A percentile compares a stretch with the other conserved stretches of the same genome.
phyloP scores from a whole-genome alignment of 1,284 basidiomycete genomes.

The Rhodotorula sp. region DNA sequence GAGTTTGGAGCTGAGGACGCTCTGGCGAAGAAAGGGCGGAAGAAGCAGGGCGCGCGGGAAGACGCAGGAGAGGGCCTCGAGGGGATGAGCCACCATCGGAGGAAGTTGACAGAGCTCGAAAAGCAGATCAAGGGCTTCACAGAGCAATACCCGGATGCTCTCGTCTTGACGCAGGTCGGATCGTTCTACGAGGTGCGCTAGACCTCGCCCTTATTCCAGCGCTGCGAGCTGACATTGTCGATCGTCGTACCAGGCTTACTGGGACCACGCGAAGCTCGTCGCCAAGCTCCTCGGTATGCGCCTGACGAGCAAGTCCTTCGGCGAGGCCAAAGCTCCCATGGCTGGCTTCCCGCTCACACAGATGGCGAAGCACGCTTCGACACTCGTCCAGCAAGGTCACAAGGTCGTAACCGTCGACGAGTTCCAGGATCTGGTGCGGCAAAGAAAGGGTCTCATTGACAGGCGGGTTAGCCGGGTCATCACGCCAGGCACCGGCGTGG shows the following conservation, averaged over 20 bases:
- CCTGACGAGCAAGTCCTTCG: conserved; percentile 69
- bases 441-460: background rate
- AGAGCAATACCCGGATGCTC: conserved; percentile 75
- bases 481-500: conserved; percentile 64
- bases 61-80: background rate
- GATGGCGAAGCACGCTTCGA: conserved; percentile 79
- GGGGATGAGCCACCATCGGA: background rate
- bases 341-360: conserved; percentile 82
- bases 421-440: conserved; percentile 57
- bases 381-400: conserved; percentile 72
- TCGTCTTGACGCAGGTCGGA: conserved; percentile 84
- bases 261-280: conserved; percentile 79
- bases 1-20: too few relatives aligned
- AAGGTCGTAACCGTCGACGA: conserved; percentile 93
- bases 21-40: too few relatives aligned
- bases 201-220: background rate
- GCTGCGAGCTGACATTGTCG: background rate
- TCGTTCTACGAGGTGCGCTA: conserved; percentile 84
- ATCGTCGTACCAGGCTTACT: conserved; percentile 68
- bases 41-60: too few relatives aligned
- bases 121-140: conserved; percentile 69
- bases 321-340: conserved; percentile 55
- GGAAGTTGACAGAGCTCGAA: conserved; percentile 55
- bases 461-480: conserved; percentile 69
- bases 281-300: conserved; percentile 76